These are phyloP conservation scores for Rosa persica DNA, from an alignment of 306 rosid species.

Conservation along the genomic window DNA sequence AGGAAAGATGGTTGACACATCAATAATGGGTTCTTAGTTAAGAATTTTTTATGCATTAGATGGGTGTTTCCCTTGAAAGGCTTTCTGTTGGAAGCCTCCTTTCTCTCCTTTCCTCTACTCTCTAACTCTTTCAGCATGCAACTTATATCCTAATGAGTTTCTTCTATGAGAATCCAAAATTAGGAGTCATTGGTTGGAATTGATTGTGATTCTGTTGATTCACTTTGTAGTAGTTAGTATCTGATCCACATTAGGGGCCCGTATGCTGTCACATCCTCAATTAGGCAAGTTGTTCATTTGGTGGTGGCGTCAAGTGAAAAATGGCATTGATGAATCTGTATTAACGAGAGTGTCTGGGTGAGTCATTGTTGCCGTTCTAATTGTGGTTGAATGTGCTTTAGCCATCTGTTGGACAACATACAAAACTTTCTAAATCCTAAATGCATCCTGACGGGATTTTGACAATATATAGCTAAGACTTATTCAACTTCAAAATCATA, in stretches of 20 bases:
- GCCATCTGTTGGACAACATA: background rate
- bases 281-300: background rate
- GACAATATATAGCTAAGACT: background rate
- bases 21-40: background rate
- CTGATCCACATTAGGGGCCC: background rate
- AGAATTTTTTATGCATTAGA: background rate
- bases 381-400: background rate
- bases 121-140: background rate
- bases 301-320: background rate
- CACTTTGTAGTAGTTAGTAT: background rate
- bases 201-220: background rate
- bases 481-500: background rate
- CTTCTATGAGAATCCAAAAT: background rate
- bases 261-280: background rate
- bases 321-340: background rate
- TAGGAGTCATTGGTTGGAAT: background rate
- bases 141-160: background rate
- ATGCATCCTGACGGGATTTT: background rate
- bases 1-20: background rate
- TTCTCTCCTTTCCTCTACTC: background rate
- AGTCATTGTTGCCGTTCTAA: background rate
- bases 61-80: background rate
- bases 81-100: background rate
- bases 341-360: background rate
- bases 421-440: background rate